A percentile compares a stretch with the other conserved stretches of the same genome.
Evolutionary conservation across 2,329 filamentous ascomycete species (phyloP).

Genomic region (Moelleriella libera): DNA sequence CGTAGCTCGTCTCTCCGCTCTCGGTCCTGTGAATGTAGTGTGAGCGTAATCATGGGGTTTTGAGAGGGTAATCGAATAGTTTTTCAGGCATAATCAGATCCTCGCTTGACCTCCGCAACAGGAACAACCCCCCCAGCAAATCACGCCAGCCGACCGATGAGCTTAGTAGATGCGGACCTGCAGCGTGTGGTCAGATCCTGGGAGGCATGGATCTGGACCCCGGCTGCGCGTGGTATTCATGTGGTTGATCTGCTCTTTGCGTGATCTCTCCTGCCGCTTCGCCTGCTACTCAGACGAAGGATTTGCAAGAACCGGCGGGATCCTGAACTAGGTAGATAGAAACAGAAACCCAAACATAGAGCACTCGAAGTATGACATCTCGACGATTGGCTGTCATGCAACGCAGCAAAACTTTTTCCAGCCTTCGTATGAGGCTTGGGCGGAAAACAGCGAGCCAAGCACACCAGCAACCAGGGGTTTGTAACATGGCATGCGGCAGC

Average conservation of each 20-base stretch:
- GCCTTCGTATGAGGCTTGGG: too few relatives aligned
- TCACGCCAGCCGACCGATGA: constrained; percentile 1
- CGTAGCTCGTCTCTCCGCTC: background rate
- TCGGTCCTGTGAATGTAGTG: background rate
- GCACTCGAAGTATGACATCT: too few relatives aligned
- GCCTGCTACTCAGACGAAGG: too few relatives aligned
- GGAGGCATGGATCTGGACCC: constrained; percentile 3
- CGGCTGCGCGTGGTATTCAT: constrained; percentile 1
- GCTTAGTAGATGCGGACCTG: constrained; percentile 8
- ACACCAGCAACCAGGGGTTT: too few relatives aligned
- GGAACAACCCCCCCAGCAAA: background rate
- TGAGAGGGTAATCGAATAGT: constrained; percentile 1
- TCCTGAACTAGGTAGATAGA: too few relatives aligned
- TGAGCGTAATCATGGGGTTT: constrained; percentile 7
- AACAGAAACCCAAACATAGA: too few relatives aligned
- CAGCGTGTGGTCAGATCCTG: constrained; percentile 5
- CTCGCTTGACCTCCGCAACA: constrained; percentile 1
- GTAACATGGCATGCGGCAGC: too few relatives aligned
- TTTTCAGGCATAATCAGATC: constrained; percentile 7
- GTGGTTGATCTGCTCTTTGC: background rate
- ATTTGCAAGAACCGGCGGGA: too few relatives aligned
- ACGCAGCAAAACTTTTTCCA: too few relatives aligned
- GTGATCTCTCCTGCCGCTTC: too few relatives aligned
- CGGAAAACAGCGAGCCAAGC: too few relatives aligned
- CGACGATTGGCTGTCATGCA: too few relatives aligned